Percentiles rank a stretch among this genome's conserved stretches.
Conservation (phyloP, 768 basidiomycete genomes). For the Suillus tomentosus region DNA sequence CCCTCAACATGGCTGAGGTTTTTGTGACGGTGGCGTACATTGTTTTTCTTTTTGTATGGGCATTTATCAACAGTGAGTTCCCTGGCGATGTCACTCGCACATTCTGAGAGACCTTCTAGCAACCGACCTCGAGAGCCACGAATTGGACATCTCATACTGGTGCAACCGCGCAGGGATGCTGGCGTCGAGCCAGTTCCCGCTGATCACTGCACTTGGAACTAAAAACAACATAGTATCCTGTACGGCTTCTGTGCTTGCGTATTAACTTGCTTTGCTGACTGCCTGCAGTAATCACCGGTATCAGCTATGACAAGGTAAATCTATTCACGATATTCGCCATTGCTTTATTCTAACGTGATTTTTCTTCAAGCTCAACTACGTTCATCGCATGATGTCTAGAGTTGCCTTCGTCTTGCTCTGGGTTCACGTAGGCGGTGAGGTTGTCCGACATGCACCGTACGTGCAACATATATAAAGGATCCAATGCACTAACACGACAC, state of each 20-base stretch:
- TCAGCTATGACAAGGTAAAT: slow-evolving; percentile 49
- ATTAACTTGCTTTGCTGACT: not conserved
- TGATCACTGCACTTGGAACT: slow-evolving; percentile 58
- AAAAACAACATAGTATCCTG: slow-evolving; percentile 58
- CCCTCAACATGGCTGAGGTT: slow-evolving; percentile 43
- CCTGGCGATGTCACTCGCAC: not conserved
- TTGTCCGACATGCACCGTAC: slow-evolving; percentile 18
- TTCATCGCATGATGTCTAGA: slow-evolving; percentile 49
- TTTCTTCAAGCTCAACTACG: slow-evolving; percentile 31
- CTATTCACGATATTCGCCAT: slow-evolving; percentile 16
- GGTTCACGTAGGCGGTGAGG: slow-evolving; percentile 48
- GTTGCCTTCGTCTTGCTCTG: slow-evolving; percentile 46
- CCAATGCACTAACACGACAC: not conserved
- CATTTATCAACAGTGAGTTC: slow-evolving; percentile 47
- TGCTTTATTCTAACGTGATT: not conserved
- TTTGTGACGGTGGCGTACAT: slow-evolving; percentile 49
- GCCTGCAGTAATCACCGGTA: slow-evolving; percentile 49
- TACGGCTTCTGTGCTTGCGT: slow-evolving; percentile 22
- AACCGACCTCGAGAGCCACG: slow-evolving; percentile 21
- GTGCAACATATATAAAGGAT: not conserved
- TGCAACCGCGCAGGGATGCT: slow-evolving; percentile 43
- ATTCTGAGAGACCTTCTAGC: slow-evolving; percentile 16
- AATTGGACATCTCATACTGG: slow-evolving; percentile 25
- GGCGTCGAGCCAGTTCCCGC: slow-evolving; percentile 49
- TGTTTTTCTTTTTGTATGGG: slow-evolving; percentile 41